Percentiles rank a stretch among this genome's conserved stretches.
These are phyloP conservation scores for Epichloe gansuensis DNA, from an alignment of 2,329 filamentous ascomycete genomes.

Conservation along the genomic window DNA sequence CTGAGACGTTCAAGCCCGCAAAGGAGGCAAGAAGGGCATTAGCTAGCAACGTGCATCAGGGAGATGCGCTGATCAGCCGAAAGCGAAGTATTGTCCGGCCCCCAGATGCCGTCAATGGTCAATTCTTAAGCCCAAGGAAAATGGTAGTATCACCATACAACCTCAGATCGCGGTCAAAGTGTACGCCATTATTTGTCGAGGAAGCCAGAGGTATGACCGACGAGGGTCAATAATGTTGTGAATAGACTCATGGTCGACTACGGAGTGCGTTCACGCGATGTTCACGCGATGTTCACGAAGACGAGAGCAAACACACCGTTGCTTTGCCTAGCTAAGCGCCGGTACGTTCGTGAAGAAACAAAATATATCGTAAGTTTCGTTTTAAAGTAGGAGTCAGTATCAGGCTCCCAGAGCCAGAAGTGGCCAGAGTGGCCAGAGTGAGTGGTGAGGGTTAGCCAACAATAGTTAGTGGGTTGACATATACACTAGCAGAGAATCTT, in stretches of 20 bases:
- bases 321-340: not conserved
- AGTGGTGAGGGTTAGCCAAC: too few species aligned
- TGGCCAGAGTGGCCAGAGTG: too few species aligned
- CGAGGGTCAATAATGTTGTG: not conserved
- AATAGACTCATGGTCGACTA: not conserved
- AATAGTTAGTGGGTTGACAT: too few species aligned
- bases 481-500: too few species aligned
- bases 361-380: too few species aligned
- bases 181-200: not conserved
- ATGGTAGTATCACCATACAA: not conserved
- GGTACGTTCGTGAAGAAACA: too few species aligned
- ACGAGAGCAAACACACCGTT: not conserved
- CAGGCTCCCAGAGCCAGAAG: too few species aligned
- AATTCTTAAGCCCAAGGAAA: conserved; percentile 54
- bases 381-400: too few species aligned
- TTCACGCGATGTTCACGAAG: not conserved
- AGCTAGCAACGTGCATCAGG: conserved; percentile 16
- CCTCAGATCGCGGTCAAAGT: not conserved
- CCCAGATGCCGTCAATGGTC: conserved; percentile 61
- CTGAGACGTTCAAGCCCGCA: conserved; percentile 66
- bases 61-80: conserved; percentile 27
- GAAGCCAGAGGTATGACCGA: not conserved
- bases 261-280: not conserved
- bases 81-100: conserved; percentile 55
- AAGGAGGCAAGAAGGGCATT: conserved; percentile 34